phyloP scores from a whole-genome alignment of 495 filamentous ascomycete genomes.

The Margaritispora aquatica region DNA sequence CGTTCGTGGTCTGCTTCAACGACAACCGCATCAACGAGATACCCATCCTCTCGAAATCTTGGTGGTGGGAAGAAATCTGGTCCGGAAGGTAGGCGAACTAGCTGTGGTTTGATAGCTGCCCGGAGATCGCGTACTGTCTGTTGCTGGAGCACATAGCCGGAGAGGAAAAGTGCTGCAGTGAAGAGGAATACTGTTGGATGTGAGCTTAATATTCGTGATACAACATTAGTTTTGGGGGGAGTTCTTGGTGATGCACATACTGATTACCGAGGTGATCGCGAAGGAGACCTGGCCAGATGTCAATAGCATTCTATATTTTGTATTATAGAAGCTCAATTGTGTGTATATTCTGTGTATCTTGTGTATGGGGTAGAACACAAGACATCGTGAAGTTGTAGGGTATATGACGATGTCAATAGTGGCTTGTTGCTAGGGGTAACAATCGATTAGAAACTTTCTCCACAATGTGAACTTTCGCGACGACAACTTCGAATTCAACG shows the following conservation, averaged over 20 bases:
- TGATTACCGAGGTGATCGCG: conserved; percentile 39
- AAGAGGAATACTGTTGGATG: conserved; percentile 38
- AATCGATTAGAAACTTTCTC: conserved; percentile 3
- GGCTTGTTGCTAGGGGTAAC: background rate
- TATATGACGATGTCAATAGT: background rate
- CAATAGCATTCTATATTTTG: conserved; percentile 34
- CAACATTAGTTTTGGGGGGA: background rate
- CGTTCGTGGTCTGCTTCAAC: background rate
- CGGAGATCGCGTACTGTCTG: conserved; percentile 44
- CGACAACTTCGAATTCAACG: background rate
- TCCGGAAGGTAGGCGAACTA: conserved; percentile 24
- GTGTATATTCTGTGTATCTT: background rate
- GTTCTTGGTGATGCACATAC: conserved; percentile 27
- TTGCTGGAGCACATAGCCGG: conserved; percentile 49
- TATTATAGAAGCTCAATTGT: background rate
- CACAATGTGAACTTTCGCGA: background rate
- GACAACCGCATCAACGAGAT: conserved; percentile 3
- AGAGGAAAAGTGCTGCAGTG: conserved; percentile 45
- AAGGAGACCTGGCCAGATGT: conserved; percentile 48
- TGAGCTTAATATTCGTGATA: too few species aligned
- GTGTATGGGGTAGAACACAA: too few species aligned
- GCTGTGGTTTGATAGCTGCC: conserved; percentile 35
- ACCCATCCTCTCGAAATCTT: conserved; percentile 17
- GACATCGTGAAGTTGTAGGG: background rate
- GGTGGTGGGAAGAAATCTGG: conserved; percentile 37